Evolutionary conservation across 1,284 basidiomycete genomes (phyloP).

Genomic region (Heliocybe sulcata): DNA sequence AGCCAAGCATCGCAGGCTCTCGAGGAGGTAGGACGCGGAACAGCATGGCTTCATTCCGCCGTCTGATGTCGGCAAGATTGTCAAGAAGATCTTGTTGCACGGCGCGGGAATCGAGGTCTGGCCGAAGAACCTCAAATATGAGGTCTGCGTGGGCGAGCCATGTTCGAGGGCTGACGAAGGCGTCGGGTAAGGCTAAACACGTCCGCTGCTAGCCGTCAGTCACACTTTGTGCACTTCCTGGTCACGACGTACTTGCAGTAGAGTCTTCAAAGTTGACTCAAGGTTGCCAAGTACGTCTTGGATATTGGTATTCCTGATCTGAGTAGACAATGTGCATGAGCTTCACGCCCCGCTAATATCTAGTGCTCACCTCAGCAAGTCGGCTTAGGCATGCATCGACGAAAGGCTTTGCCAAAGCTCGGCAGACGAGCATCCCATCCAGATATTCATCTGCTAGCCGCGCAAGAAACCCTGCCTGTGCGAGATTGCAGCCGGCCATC

Average conservation of each 20-base stretch:
- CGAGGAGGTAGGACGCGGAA: slow-evolving; percentile 62
- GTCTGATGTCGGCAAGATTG: slow-evolving; percentile 50
- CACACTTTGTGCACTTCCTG: neutral
- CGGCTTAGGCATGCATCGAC: slow-evolving; percentile 61
- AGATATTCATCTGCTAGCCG: slow-evolving; percentile 78
- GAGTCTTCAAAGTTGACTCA: slow-evolving; percentile 42
- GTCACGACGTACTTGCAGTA: slow-evolving; percentile 47
- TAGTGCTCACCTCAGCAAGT: slow-evolving; percentile 53
- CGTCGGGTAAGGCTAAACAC: slow-evolving; percentile 60
- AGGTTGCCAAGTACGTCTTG: slow-evolving; percentile 50
- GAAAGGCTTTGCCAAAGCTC: slow-evolving; percentile 59
- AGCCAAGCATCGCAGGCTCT: slow-evolving; percentile 46
- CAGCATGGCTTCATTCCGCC: slow-evolving; percentile 71
- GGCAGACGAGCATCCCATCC: slow-evolving; percentile 60
- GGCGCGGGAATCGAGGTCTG: slow-evolving; percentile 28
- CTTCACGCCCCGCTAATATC: neutral
- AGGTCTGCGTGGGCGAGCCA: slow-evolving; percentile 48
- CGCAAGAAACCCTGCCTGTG: slow-evolving; percentile 79
- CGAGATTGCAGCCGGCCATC: slow-evolving; percentile 69
- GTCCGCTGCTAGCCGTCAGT: slow-evolving; percentile 36
- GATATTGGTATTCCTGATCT: slow-evolving; percentile 48
- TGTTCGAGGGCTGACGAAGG: slow-evolving; percentile 65
- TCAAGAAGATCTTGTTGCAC: slow-evolving; percentile 37
- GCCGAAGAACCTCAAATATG: slow-evolving; percentile 37
- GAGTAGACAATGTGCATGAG: neutral